Evolutionary conservation across 495 filamentous ascomycete species (phyloP).

Genomic region (Amorphotheca resinae): DNA sequence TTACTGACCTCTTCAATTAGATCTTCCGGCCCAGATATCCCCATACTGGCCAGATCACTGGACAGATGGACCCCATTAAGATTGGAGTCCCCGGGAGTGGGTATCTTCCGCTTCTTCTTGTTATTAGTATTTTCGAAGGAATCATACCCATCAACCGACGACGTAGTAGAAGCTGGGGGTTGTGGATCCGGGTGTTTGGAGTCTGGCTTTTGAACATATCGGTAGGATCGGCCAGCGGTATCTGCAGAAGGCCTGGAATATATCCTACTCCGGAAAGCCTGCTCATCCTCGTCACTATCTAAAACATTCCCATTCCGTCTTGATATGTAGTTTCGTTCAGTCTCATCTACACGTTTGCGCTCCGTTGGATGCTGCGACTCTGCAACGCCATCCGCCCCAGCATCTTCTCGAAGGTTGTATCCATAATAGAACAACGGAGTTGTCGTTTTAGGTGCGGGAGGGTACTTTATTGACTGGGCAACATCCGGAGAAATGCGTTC

Average conservation of each 20-base stretch:
- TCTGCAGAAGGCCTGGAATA: constrained; percentile 20
- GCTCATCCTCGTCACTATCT: constrained; percentile 29
- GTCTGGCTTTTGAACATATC: constrained; percentile 23
- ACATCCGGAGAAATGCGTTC: constrained; percentile 75
- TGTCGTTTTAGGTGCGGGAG: constrained; percentile 51
- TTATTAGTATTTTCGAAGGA: constrained; percentile 98
- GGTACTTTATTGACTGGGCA: constrained; percentile 70
- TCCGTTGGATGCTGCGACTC: constrained; percentile 18
- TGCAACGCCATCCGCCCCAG: constrained; percentile 7
- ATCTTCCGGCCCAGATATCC: constrained; percentile 36
- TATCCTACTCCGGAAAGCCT: constrained; percentile 18
- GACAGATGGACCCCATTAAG: constrained; percentile 39
- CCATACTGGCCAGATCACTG: constrained; percentile 49
- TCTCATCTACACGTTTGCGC: constrained; percentile 12
- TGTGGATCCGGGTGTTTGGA: constrained; percentile 31
- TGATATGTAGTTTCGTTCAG: constrained; percentile 24
- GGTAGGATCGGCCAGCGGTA: constrained; percentile 19
- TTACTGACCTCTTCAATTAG: constrained; percentile 30
- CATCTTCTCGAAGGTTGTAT: constrained; percentile 36
- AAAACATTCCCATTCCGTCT: constrained; percentile 21
- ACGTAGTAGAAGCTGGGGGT: constrained; percentile 35
- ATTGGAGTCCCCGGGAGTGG: constrained; percentile 57
- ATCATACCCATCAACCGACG: constrained; percentile 79
- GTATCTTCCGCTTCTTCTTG: constrained; percentile 98
- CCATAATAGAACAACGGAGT: constrained; percentile 68